A percentile compares a stretch with the other conserved stretches of the same genome.
Evolutionary conservation across 257 asterid species (phyloP).

Genomic region (Solanum corneliomulleri): DNA sequence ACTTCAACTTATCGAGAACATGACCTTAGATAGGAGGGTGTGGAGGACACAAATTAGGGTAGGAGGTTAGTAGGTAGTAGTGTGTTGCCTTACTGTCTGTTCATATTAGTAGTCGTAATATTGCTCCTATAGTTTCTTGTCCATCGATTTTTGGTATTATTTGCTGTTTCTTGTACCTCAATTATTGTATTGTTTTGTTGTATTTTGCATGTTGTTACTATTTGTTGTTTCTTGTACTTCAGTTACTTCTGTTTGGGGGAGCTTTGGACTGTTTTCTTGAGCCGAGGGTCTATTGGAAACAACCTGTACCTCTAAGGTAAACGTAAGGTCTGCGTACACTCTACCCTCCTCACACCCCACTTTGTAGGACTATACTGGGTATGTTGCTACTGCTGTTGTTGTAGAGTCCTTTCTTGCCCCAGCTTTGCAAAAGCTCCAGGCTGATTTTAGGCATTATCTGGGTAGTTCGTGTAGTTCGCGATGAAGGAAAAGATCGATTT

Average conservation of each 20-base stretch:
- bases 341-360: not conserved
- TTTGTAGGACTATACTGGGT: not conserved
- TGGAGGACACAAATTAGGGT: not conserved
- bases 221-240: not conserved
- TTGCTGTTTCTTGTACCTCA: not conserved
- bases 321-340: not conserved
- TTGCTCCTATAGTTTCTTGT: not conserved
- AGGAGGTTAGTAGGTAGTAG: not conserved
- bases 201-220: not conserved
- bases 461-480: not conserved
- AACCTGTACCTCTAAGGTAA: not conserved
- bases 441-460: not conserved
- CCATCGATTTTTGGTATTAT: not conserved
- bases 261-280: not conserved
- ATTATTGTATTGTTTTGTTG: not conserved
- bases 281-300: not conserved
- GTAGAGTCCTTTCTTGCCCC: not conserved
- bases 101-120: not conserved
- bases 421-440: not conserved
- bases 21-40: not conserved
- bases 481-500: not conserved
- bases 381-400: not conserved
- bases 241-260: not conserved
- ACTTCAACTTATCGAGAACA: not conserved
- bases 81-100: not conserved